These are phyloP conservation scores for Anaeromyces robustus DNA, from an alignment of 192 early-diverging fungal genomes.

Conservation along the genomic window DNA sequence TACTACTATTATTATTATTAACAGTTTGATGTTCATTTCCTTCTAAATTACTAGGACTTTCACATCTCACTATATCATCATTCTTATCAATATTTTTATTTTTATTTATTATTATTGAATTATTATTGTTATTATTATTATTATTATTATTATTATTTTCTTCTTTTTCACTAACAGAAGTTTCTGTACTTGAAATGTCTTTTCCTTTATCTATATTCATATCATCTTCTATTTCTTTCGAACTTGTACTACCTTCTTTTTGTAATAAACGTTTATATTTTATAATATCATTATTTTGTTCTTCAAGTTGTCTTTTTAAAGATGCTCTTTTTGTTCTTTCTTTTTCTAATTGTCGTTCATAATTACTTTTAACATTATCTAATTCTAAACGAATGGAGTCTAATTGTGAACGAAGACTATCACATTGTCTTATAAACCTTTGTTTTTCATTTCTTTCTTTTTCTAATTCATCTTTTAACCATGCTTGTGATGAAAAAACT, in stretches of 20 bases:
- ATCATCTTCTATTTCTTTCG: not conserved
- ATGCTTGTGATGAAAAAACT: not conserved
- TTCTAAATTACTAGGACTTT: not conserved
- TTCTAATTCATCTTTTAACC: not conserved
- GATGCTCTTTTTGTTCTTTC: not conserved
- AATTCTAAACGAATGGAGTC: not conserved
- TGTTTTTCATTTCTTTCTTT: not conserved
- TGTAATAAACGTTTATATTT: not conserved
- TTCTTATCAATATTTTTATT: not conserved
- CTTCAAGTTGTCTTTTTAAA: not conserved
- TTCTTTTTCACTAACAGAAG: not conserved
- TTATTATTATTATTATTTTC: too few species aligned
- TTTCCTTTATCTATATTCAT: not conserved
- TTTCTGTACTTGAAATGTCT: too few species aligned
- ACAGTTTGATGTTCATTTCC: too few species aligned
- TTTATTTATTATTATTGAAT: not conserved
- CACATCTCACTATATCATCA: not conserved
- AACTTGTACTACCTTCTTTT: not conserved
- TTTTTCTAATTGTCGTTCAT: not conserved
- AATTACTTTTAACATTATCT: not conserved
- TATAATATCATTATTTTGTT: not conserved
- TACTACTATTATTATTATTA: too few species aligned
- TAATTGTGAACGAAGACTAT: not conserved
- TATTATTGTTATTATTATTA: too few species aligned
- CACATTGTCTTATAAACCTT: not conserved